Evolutionary conservation across 2,329 filamentous ascomycete genomes (phyloP).

Genomic region (Gnomoniopsis smithogilvyi): DNA sequence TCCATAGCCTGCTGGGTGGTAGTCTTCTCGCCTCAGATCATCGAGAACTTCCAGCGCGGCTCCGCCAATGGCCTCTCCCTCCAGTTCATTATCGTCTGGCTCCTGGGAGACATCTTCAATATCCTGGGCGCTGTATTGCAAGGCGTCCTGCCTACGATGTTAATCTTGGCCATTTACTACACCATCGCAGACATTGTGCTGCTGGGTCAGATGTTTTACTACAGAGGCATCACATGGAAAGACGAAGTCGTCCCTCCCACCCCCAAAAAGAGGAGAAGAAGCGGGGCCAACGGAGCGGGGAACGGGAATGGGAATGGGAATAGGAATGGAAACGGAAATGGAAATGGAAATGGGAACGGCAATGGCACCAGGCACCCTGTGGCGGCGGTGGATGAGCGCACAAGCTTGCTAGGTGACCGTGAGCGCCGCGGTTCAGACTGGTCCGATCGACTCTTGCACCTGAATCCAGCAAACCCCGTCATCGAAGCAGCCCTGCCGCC

Average conservation of each 20-base stretch:
- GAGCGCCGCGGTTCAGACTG: constrained; percentile 53
- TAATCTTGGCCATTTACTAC: constrained; percentile 92
- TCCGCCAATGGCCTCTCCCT: constrained; percentile 87
- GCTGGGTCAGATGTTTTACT: constrained; percentile 90
- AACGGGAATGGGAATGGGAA: constrained; percentile 1
- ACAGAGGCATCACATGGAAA: constrained; percentile 73
- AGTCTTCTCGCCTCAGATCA: constrained; percentile 95
- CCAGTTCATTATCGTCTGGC: constrained; percentile 90
- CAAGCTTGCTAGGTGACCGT: constrained; percentile 45
- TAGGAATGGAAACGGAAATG: constrained; percentile 7
- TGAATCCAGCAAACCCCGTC: constrained; percentile 81
- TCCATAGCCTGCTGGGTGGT: constrained; percentile 98
- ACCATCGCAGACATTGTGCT: constrained; percentile 89
- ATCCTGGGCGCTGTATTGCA: constrained; percentile 90
- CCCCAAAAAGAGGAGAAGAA: constrained; percentile 35
- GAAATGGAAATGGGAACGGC: constrained; percentile 8
- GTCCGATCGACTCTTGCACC: constrained; percentile 56
- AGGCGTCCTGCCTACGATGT: constrained; percentile 91
- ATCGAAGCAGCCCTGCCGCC: constrained; percentile 43
- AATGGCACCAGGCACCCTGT: constrained; percentile 22
- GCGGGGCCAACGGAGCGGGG: background rate
- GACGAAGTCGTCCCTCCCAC: constrained; percentile 46
- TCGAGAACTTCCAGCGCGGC: constrained; percentile 84
- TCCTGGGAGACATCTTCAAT: constrained; percentile 93
- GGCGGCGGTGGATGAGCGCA: constrained; percentile 48